Percentiles rank a stretch among this genome's conserved stretches.
These are phyloP conservation scores for Onygenales sp. DNA, from an alignment of 2,329 filamentous ascomycete genomes.

Conservation along the genomic window DNA sequence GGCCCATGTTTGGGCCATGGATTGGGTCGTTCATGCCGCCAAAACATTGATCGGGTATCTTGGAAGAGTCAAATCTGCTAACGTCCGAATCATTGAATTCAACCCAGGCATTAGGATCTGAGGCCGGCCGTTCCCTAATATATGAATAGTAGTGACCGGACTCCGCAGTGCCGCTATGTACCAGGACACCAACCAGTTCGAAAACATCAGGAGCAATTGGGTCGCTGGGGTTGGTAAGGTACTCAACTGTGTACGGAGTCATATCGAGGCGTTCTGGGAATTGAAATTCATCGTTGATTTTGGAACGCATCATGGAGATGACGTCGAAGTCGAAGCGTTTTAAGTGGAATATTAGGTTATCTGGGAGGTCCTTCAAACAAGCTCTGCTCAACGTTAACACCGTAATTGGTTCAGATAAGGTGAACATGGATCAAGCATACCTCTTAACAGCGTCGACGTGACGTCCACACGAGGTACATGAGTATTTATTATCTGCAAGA, in stretches of 20 bases:
- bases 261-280: conserved; percentile 81
- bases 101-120: conserved; percentile 55
- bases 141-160: conserved; percentile 97
- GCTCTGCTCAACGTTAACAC: conserved; percentile 44
- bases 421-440: conserved; percentile 28
- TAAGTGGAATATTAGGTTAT: conserved; percentile 91
- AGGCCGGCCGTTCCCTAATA: conserved; percentile 64
- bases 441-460: conserved; percentile 91
- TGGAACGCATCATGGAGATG: conserved; percentile 65
- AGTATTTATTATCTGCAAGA: conserved; percentile 81
- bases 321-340: conserved; percentile 50
- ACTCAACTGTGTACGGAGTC: conserved; percentile 78
- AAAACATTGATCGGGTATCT: conserved; percentile 69
- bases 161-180: conserved; percentile 86
- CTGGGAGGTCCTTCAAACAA: conserved; percentile 82
- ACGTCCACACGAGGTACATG: conserved; percentile 79
- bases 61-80: conserved; percentile 60
- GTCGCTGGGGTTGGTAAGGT: conserved; percentile 56
- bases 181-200: conserved; percentile 87
- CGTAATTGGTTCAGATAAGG: neutral
- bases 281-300: conserved; percentile 91
- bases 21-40: conserved; percentile 56
- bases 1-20: conserved; percentile 37
- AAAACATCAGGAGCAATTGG: conserved; percentile 63
- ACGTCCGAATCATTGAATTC: conserved; percentile 93